Evolutionary conservation across 305 asterid genomes (phyloP).

Genomic region (Fraxinus baroniana): DNA sequence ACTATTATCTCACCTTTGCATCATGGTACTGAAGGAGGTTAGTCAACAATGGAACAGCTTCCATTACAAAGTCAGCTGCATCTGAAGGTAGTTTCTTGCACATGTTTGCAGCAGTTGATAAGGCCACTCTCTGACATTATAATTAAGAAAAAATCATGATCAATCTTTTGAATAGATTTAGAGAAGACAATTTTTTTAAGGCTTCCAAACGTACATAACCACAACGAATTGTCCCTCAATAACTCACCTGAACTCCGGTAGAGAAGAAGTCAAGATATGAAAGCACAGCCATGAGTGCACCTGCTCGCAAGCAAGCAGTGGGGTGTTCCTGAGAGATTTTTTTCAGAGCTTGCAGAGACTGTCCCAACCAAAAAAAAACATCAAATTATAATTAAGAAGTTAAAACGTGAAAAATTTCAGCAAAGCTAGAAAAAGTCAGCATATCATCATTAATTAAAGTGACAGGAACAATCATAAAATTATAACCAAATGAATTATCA

Average conservation of each 20-base stretch:
- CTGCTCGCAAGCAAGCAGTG: constrained; percentile 97
- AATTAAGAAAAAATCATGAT: constrained; percentile 1
- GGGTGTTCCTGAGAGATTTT: constrained; percentile 99
- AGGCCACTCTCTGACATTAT: constrained; percentile 75
- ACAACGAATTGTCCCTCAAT: constrained; percentile 10
- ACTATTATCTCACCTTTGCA: constrained; percentile 66
- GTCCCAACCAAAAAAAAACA: constrained; percentile 32
- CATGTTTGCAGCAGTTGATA: constrained; percentile 97
- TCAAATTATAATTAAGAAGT: constrained; percentile 6
- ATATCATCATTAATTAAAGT: background rate
- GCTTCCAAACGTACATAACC: background rate
- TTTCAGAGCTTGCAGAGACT: constrained; percentile 98
- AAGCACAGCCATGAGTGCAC: constrained; percentile 98
- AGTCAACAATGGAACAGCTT: constrained; percentile 95
- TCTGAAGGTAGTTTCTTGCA: constrained; percentile 97
- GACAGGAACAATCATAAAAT: background rate
- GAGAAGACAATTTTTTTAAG: background rate
- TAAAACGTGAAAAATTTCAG: background rate
- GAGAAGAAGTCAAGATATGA: constrained; percentile 99
- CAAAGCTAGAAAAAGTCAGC: background rate
- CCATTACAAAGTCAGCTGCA: constrained; percentile 99
- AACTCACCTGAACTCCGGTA: constrained; percentile 91
- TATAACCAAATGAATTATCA: background rate
- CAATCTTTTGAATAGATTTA: background rate
- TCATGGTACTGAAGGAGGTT: constrained; percentile 97